A percentile compares a stretch with the other conserved stretches of the same genome.
These are phyloP conservation scores for Colletotrichum spaethianum DNA, from an alignment of 2,329 filamentous ascomycete genomes.

Conservation along the genomic window DNA sequence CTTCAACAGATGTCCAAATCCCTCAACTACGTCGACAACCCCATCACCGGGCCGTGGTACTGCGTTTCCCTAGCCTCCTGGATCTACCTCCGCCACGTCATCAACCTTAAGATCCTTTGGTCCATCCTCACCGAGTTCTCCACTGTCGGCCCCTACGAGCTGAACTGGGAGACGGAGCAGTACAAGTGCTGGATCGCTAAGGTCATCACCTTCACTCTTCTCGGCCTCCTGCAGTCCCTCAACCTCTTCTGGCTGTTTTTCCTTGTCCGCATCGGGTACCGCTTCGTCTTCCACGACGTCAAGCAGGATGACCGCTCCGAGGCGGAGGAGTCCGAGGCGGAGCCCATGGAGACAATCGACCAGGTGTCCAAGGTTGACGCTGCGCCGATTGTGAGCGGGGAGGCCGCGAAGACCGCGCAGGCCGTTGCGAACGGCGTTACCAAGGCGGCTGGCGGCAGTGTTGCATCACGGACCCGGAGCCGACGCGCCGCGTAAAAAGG, in stretches of 20 bases:
- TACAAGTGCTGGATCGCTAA: slow-evolving; percentile 72
- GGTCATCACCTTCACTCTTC: slow-evolving; percentile 65
- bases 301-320: slow-evolving; percentile 71
- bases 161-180: slow-evolving; percentile 72
- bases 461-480: slow-evolving; percentile 21
- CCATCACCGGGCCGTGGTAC: slow-evolving; percentile 76
- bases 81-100: slow-evolving; percentile 80
- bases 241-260: slow-evolving; percentile 75
- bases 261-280: slow-evolving; percentile 68
- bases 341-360: slow-evolving; percentile 44
- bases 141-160: slow-evolving; percentile 69
- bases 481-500: slow-evolving; percentile 22
- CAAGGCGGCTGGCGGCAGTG: slow-evolving; percentile 6
- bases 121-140: slow-evolving; percentile 71
- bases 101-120: slow-evolving; percentile 72
- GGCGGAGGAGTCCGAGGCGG: slow-evolving; percentile 65
- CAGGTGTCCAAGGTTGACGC: slow-evolving; percentile 34
- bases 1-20: slow-evolving; percentile 73
- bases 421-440: slow-evolving; percentile 24
- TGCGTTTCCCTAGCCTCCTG: slow-evolving; percentile 75
- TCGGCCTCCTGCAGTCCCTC: slow-evolving; percentile 68
- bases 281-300: slow-evolving; percentile 64
- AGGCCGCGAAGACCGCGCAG: slow-evolving; percentile 4
- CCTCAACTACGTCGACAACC: slow-evolving; percentile 78
- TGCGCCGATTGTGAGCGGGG: slow-evolving; percentile 15